Evolutionary conservation across 2,329 filamentous ascomycete species (phyloP), one percentile per base, ranked within the genome.

Genomic region (Teratosphaeria zuluensis): DNA sequence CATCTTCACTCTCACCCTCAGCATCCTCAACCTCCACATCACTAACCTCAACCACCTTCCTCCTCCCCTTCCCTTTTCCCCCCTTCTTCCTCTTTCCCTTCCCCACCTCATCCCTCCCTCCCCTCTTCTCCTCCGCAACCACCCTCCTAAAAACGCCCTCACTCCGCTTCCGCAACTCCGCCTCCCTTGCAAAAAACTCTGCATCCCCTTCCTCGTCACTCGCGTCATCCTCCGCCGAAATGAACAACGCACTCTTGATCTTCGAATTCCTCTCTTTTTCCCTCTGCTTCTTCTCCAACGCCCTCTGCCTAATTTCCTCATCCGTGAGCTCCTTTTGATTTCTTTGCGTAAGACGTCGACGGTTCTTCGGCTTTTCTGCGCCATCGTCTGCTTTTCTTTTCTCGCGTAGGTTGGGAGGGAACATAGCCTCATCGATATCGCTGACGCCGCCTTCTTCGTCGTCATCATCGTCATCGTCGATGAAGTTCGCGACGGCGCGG

Each of bases 191-290:
- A 73, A 92, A 96, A 74, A 96, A 96, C 21, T 82, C 84, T 24
- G 71, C 77, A 73, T 89, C 83, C 58, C 84, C 82, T 53, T 91
- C 90, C 35, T 82, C 84, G 68, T 96, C 90, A n/a, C 82, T 86
- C 65, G 96, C 91, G 56, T 97, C 94, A 70, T 97, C 94, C 64
- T 88, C 90, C 42, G 87, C 85, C 59, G 87, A 83, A 55, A 99
- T 88, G 67, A 85, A 92, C 46, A 92, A 75, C 28, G 86, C 85
- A 67, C 89, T 95, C 78, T 96, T 97, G 75, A 94, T 88, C 70
- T 87, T 88, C 33, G 79, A 78, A 54, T 84, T 81, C 73, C 91
- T 91, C 68, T 92, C 90, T n/a, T 83, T 76, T 64, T 95, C 86
- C 64, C 83, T 87, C 56, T 85, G 79, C 57, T 83, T 80, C 42